A percentile compares a stretch with the other conserved stretches of the same genome.
These are phyloP conservation scores for Chloranthus sessilifolius DNA, from an alignment of 164 flowering plant species.

Conservation along the genomic window DNA sequence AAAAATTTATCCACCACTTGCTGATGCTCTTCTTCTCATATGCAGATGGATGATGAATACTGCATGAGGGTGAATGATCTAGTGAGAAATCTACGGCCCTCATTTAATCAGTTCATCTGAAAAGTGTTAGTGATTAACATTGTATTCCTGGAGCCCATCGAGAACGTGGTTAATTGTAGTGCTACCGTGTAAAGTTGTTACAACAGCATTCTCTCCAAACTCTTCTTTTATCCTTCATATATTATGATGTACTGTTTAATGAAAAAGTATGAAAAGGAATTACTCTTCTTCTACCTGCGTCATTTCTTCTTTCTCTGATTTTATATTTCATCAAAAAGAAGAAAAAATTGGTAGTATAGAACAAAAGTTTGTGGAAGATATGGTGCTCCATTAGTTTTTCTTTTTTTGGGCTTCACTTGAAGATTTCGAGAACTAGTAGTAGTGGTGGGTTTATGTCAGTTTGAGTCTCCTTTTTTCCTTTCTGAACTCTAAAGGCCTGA, in stretches of 20 bases:
- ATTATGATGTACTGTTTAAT: too few relatives aligned
- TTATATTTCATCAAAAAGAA: too few relatives aligned
- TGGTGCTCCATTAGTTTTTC: background rate
- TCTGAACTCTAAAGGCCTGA: slow-evolving; percentile 10
- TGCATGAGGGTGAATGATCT: slow-evolving; percentile 50
- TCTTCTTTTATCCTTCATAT: too few relatives aligned
- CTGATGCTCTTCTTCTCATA: background rate
- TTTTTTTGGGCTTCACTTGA: slow-evolving; percentile 6
- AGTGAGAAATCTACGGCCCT: slow-evolving; percentile 34
- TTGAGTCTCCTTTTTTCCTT: background rate
- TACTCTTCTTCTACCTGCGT: too few relatives aligned
- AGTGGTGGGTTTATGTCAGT: background rate
- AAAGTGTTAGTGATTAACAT: too few relatives aligned
- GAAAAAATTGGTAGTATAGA: background rate
- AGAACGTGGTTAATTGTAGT: too few relatives aligned
- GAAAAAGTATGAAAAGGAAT: too few relatives aligned
- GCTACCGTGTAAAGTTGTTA: too few relatives aligned
- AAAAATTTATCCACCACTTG: too few relatives aligned
- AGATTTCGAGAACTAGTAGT: slow-evolving; percentile 13
- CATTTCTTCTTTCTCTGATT: too few relatives aligned
- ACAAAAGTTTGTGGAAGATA: slow-evolving; percentile 1
- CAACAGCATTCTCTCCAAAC: too few relatives aligned
- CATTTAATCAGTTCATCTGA: slow-evolving; percentile 19
- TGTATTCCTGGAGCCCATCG: too few relatives aligned
- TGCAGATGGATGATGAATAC: slow-evolving; percentile 65